phyloP scores from a whole-genome alignment of 202 grass and related monocot genomes.

The Setaria viridis region DNA sequence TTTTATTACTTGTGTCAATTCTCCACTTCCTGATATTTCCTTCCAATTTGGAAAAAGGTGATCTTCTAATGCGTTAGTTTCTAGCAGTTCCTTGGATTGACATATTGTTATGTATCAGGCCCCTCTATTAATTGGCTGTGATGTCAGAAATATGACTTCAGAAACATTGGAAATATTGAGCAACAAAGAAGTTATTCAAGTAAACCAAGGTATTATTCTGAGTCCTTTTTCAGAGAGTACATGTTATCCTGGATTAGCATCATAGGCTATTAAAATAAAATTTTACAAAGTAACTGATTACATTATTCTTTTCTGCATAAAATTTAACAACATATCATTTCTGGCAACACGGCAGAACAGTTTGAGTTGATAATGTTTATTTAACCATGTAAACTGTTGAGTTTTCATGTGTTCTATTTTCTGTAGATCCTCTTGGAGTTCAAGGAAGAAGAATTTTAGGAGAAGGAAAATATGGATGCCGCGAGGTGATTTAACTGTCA shows the following conservation, averaged over 20 bases:
- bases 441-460: slow-evolving; percentile 82
- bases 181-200: slow-evolving; percentile 89
- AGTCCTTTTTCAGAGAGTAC: slow-evolving; percentile 1
- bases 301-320: neutral
- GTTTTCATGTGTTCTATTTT: slow-evolving; percentile 32
- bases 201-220: slow-evolving; percentile 84
- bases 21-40: neutral
- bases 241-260: neutral
- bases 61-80: neutral
- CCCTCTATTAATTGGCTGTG: slow-evolving; percentile 93
- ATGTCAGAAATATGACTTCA: slow-evolving; percentile 92
- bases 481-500: slow-evolving; percentile 58
- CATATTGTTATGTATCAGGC: slow-evolving; percentile 57
- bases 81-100: neutral
- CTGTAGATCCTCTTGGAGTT: slow-evolving; percentile 85
- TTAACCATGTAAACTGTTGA: neutral
- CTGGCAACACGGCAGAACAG: neutral
- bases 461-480: slow-evolving; percentile 71
- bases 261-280: neutral
- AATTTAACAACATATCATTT: slow-evolving; percentile 5
- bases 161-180: slow-evolving; percentile 83
- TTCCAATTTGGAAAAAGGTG: neutral
- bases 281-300: slow-evolving; percentile 9
- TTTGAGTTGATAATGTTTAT: neutral
- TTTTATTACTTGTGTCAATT: neutral